A percentile compares a stretch with the other conserved stretches of the same genome.
Evolutionary conservation across 352 stramenopile species (phyloP).

Genomic region (Halophytophthora polymorphica): DNA sequence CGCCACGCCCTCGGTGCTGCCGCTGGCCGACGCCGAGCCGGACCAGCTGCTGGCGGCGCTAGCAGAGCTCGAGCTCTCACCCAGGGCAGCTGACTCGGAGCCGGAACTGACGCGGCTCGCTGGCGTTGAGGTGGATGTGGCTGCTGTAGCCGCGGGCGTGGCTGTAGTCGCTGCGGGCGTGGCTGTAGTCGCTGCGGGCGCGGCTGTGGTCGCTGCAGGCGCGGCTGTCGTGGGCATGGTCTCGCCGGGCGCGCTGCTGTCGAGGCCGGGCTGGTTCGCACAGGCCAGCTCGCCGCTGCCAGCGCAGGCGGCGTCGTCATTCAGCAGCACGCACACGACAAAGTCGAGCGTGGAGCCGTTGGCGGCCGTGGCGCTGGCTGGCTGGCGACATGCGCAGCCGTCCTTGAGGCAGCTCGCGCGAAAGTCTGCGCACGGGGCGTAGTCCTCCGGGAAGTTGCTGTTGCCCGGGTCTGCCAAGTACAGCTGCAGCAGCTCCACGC

Average conservation of each 20-base stretch:
- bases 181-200: neutral
- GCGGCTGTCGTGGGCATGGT: no score
- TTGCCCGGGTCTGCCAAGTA: conserved; percentile 4
- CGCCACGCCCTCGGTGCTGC: neutral
- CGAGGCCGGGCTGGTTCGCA: neutral
- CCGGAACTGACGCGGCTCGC: no score
- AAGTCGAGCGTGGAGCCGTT: conserved; percentile 3
- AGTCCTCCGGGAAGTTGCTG: conserved; percentile 4
- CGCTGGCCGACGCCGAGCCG: neutral
- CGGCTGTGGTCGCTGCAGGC: neutral
- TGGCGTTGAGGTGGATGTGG: no score
- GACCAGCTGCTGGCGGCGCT: neutral
- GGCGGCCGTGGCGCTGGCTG: neutral
- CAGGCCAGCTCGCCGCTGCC: neutral
- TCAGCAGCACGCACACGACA: conserved; percentile 2
- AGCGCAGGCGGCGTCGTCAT: neutral
- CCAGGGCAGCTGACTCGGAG: neutral
- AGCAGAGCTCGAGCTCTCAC: neutral
- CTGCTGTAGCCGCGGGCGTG: no score
- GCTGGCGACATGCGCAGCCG: conserved; percentile 4
- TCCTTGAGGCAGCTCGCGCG: neutral
- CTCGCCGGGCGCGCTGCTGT: neutral
- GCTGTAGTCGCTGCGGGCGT: neutral
- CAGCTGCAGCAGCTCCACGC: no score
- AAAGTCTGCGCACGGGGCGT: conserved; percentile 1